Base-by-base conservation (phyloP, 352 stramenopile genomes). In the Phytophthora pisi region DNA sequence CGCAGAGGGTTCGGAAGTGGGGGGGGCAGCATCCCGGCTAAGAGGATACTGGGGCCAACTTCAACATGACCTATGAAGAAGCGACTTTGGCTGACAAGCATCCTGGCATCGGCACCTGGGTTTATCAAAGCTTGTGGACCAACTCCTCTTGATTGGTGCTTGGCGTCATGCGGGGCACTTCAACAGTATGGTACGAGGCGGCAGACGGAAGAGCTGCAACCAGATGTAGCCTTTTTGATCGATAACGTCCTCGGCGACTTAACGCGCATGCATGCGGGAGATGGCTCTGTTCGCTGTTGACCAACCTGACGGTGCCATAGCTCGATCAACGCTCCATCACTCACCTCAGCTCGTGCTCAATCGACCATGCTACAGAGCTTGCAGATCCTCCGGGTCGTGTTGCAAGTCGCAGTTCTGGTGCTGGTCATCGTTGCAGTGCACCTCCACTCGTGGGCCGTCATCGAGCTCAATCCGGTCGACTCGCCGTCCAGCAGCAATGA, bases 401-500 rank as follows among this genome's bases (percentile, higher is more conserved):
- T 81, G 51, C 74, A 81, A 47, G 5, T 71, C 1, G 38, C 68
- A 26, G 64, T 77, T 61, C 47, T 78, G 15, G 15, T 71, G 23
- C 62, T 85, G 23, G 58, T 79, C 16, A 13, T 74, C 38, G 46
- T 64, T 36, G 73, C 74, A 6, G 45, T 72, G 1, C 40, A 54
- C 47, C 56, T 78, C 5, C 77, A 72, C 42, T 78, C 77, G 2
- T 85, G 77, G 77, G 53, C 58, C 24, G 67, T 74, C 46, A 63
- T 85, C 34, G 61, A 81, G 5, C 38, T 77, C 61, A 16, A 68
- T 23, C 15, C 23, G n/a, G 13, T 53, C 8, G 38, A 52, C 8
- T 60, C 46, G 8, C 9, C 34, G 31, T 24, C 31, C 50, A 31
- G 13, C 30, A 53, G 13, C 20, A 26, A 20, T 31, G 20, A 15